Evolutionary conservation across 1,139 yeast species (phyloP).

Genomic region (Diutina ranongensis): DNA sequence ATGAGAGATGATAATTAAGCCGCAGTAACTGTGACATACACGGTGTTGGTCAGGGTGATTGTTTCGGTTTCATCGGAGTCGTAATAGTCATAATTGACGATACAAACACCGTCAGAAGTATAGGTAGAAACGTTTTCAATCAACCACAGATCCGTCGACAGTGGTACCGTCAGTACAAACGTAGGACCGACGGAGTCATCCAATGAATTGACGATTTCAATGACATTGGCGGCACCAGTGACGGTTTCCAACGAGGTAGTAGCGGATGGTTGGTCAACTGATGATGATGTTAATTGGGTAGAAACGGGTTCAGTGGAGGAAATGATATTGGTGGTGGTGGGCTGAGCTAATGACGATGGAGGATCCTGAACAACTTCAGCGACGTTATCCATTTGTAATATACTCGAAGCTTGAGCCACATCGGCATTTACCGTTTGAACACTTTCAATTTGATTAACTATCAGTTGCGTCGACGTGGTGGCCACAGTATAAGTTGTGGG

Average conservation of each 20-base stretch:
- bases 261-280: neutral
- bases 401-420: too few species aligned
- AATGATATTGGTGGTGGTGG: too few species aligned
- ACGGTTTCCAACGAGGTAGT: neutral
- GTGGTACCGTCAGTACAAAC: neutral
- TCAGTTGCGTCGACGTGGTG: neutral
- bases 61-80: neutral
- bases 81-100: constrained; percentile 4
- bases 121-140: constrained; percentile 5
- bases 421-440: neutral
- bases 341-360: too few species aligned
- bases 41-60: constrained; percentile 1
- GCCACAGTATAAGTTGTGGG: neutral
- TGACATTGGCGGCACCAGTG: neutral
- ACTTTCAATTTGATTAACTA: neutral
- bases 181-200: constrained; percentile 5
- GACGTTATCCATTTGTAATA: too few species aligned
- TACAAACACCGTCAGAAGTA: neutral
- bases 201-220: neutral
- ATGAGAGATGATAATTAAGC: constrained; percentile 1
- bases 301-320: too few species aligned
- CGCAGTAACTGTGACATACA: neutral
- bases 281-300: too few species aligned
- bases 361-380: too few species aligned
- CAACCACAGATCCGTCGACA: neutral